Percentiles rank a stretch among this genome's conserved stretches.
These are phyloP conservation scores for Lactarius akahatsu DNA, from an alignment of 768 basidiomycete species.

Conservation along the genomic window DNA sequence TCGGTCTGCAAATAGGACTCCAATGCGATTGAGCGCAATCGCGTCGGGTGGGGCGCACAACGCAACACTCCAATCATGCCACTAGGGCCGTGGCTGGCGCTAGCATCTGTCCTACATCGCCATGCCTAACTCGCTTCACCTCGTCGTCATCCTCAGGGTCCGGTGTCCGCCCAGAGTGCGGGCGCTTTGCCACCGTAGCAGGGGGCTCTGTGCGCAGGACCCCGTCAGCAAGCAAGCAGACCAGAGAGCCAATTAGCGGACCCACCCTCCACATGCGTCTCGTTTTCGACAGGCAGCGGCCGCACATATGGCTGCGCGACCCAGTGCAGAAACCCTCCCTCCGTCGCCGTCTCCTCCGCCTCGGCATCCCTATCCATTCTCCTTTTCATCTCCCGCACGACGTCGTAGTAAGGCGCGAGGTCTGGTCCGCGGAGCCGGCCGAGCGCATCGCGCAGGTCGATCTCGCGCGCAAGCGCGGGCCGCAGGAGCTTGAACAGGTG, in stretches of 20 bases:
- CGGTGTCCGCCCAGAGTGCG: background rate
- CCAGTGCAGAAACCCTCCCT: constrained; percentile 63
- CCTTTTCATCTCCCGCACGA: constrained; percentile 59
- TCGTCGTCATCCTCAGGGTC: constrained; percentile 8
- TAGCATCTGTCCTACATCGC: background rate
- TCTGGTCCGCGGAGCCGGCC: constrained; percentile 44
- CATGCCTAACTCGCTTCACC: constrained; percentile 12
- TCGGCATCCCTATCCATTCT: no score
- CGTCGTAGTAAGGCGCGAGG: constrained; percentile 42
- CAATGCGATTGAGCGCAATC: no score
- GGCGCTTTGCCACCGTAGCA: background rate
- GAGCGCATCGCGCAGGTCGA: constrained; percentile 71
- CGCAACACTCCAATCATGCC: constrained; percentile 1
- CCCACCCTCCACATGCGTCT: constrained; percentile 10
- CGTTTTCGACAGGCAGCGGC: constrained; percentile 31
- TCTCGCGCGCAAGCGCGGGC: constrained; percentile 64
- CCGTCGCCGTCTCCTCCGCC: constrained; percentile 43
- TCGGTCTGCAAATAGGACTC: constrained; percentile 45
- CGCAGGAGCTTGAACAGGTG: constrained; percentile 93
- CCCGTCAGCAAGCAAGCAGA: background rate
- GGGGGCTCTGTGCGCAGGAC: background rate
- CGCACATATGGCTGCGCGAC: constrained; percentile 71
- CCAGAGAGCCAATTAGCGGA: background rate
- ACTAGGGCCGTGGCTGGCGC: background rate
- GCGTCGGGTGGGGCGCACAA: background rate